A percentile compares a stretch with the other conserved stretches of the same genome.
phyloP scores from a whole-genome alignment of 306 rosid species.

The Ormosia semicastrata region DNA sequence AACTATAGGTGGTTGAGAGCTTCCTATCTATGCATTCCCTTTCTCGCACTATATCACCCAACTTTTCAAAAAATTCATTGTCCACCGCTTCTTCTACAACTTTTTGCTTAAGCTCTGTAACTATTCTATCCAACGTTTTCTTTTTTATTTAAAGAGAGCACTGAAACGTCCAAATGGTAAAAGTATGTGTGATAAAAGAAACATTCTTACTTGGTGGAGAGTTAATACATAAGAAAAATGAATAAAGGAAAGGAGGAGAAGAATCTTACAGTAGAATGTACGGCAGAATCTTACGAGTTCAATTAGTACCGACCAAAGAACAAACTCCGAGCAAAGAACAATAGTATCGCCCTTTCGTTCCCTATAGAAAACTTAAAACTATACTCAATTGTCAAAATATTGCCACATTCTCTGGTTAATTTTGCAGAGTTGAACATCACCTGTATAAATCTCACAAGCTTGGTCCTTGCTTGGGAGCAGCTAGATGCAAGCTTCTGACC shows the following conservation, averaged over 20 bases:
- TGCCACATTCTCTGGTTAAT: neutral
- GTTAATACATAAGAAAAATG: neutral
- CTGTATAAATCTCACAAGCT: constrained; percentile 64
- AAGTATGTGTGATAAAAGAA: neutral
- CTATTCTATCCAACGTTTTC: constrained; percentile 58
- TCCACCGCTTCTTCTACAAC: constrained; percentile 43
- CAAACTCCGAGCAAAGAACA: constrained; percentile 59
- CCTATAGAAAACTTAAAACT: constrained; percentile 38
- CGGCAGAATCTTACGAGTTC: constrained; percentile 67
- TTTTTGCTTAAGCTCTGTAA: constrained; percentile 53
- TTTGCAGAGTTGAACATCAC: constrained; percentile 34
- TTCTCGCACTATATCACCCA: constrained; percentile 39
- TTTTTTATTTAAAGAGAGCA: constrained; percentile 59
- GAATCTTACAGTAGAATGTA: constrained; percentile 25
- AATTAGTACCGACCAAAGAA: constrained; percentile 42
- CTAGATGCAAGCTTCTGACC: constrained; percentile 63
- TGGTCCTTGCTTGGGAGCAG: constrained; percentile 71
- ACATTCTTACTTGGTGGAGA: neutral
- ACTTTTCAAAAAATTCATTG: constrained; percentile 38
- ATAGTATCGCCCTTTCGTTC: constrained; percentile 53
- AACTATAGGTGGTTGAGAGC: constrained; percentile 68
- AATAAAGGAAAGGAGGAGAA: neutral
- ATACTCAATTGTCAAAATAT: neutral
- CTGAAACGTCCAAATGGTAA: constrained; percentile 30
- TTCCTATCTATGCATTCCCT: constrained; percentile 63